Percentiles rank a stretch among this genome's conserved stretches.
Evolutionary conservation across 164 flowering plant genomes (phyloP).

Genomic region (Vitis rupestris): DNA sequence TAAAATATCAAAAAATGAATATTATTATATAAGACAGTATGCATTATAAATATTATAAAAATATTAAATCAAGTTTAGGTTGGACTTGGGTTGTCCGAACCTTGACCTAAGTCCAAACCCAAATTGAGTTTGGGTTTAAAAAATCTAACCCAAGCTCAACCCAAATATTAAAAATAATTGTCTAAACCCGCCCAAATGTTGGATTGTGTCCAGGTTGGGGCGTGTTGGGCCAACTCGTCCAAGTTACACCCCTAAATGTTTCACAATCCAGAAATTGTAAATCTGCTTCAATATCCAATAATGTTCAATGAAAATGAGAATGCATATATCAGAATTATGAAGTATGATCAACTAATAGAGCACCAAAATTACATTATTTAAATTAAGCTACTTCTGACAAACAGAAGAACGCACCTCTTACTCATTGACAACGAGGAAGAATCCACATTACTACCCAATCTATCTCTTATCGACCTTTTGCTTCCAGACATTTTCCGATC

Average conservation of each 20-base stretch:
- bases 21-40: too few relatives aligned
- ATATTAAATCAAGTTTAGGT: too few relatives aligned
- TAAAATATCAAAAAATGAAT: too few relatives aligned
- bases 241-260: background rate
- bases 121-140: too few relatives aligned
- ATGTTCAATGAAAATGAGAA: background rate
- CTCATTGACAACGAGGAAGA: conserved; percentile 7
- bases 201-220: too few relatives aligned
- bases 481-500: conserved; percentile 15
- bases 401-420: conserved; percentile 17
- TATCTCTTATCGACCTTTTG: conserved; percentile 25
- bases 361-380: background rate
- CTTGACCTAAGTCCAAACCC: too few relatives aligned
- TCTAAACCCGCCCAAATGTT: too few relatives aligned
- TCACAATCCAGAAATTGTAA: background rate
- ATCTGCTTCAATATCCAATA: background rate
- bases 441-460: conserved; percentile 20
- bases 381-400: background rate
- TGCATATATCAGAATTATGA: background rate
- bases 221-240: too few relatives aligned
- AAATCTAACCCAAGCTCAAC: too few relatives aligned
- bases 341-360: background rate
- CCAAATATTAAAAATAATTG: too few relatives aligned
- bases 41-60: too few relatives aligned
- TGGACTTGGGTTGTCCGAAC: too few relatives aligned